Conservation (phyloP, 108 stramenopile species). For the Cyclostephanos invisitatus region DNA sequence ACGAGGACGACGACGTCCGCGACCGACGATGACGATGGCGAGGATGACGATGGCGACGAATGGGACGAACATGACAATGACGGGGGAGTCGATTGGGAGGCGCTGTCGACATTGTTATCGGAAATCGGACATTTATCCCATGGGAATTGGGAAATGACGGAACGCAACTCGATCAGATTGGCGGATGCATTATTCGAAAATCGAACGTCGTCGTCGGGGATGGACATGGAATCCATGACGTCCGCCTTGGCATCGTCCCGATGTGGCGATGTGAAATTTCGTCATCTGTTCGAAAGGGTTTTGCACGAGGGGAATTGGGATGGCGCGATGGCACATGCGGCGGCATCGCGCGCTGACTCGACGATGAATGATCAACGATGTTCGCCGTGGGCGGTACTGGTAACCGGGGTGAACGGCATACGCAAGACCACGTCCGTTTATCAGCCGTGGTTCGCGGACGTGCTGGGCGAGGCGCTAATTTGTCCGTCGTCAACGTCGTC, state of each 20-base stretch:
- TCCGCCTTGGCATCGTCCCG: too few species aligned
- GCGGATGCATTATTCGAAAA: too few species aligned
- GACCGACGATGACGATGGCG: not conserved
- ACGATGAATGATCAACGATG: not conserved
- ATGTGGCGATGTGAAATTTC: conserved; percentile 31
- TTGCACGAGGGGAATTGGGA: conserved; percentile 85
- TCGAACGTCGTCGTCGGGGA: conserved; percentile 37
- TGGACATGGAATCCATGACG: too few species aligned
- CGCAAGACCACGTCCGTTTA: conserved; percentile 86
- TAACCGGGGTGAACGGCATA: conserved; percentile 90
- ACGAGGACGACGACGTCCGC: too few species aligned
- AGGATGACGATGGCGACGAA: too few species aligned
- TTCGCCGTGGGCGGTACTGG: conserved; percentile 80
- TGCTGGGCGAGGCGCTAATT: conserved; percentile 70
- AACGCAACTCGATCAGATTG: conserved; percentile 49
- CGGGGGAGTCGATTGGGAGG: conserved; percentile 39
- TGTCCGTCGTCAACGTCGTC: conserved; percentile 30
- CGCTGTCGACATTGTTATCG: conserved; percentile 40
- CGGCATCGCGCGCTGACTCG: conserved; percentile 1
- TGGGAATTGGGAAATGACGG: conserved; percentile 72
- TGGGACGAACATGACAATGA: not conserved
- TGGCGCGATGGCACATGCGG: conserved; percentile 49
- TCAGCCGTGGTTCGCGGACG: conserved; percentile 76
- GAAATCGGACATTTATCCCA: conserved; percentile 69
- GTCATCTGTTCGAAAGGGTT: conserved; percentile 58